Base-by-base conservation (phyloP, 768 basidiomycete genomes). In the Tylopilus balloui region DNA sequence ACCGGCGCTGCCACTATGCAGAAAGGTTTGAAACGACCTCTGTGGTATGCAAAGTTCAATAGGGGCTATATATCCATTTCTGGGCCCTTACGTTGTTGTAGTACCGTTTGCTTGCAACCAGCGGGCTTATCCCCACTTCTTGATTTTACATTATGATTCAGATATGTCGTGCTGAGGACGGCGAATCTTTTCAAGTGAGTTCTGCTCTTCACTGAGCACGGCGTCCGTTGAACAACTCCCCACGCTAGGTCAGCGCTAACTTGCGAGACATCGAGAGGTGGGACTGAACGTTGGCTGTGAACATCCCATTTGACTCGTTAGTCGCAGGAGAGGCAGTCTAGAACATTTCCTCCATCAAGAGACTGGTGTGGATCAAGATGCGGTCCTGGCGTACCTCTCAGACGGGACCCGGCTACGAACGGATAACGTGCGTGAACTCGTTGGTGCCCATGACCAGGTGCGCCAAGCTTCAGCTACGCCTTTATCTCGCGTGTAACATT, bases 251-350 rank as follows among this genome's bases (percentile, higher is more conserved):
- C 47, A 81, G 82, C 65, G 78, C 79, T 38, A 76, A 81, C 4
- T 64, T 90, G 45, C 78, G 86, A 68, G 88, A 91, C 61, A 83
- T 92, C 50, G 86, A 90, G 70, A 77, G 80, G 88, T 84, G 64
- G 47, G 71, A 42, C 51, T 25, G 38, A 37, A 27, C 41, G 17
- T 46, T 42, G 38, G 48, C n/a, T 17, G 32, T 42, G 50, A 42
- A 17, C 37, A 35, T 34, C 31, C 31, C 23, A 34, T 45, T 25
- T 52, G 48, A 65, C 46, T 37, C 9, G 20, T 41, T 27, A 29
- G 7, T 23, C 43, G 23, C 45, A 91, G 88, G 56, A 72, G 69
- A 28, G 82, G 80, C 32, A 83, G 74, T 57, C 72, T 92, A n/a
- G 88, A 91, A 57, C 51, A 69, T 9, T 88, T 90, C 54, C 63